A percentile compares a stretch with the other conserved stretches of the same genome.
These are phyloP conservation scores for Naematelia encephala DNA, from an alignment of 768 basidiomycete genomes.

Conservation along the genomic window DNA sequence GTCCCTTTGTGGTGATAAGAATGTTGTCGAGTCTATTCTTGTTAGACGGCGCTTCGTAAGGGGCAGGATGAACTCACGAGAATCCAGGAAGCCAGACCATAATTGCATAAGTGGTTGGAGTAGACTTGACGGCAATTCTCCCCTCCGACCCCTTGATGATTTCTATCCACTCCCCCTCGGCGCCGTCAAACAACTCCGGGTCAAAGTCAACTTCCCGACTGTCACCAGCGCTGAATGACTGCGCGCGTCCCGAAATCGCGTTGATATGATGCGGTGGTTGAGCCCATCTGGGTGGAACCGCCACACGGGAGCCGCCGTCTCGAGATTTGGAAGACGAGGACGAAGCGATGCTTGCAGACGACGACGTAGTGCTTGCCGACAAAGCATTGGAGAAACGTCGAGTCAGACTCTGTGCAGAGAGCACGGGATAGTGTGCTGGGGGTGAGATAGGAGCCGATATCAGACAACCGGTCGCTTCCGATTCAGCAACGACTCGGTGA, in stretches of 20 bases:
- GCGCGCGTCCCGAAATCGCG: constrained; percentile 19
- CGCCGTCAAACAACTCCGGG: constrained; percentile 29
- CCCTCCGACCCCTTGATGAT: constrained; percentile 41
- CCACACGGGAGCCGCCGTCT: background rate
- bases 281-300: constrained; percentile 28
- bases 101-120: constrained; percentile 24
- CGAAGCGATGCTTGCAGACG: constrained; percentile 15
- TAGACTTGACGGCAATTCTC: constrained; percentile 37
- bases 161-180: constrained; percentile 31
- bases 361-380: constrained; percentile 16
- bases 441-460: constrained; percentile 38
- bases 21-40: constrained; percentile 33
- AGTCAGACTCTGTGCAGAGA: constrained; percentile 3
- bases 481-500: constrained; percentile 17
- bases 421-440: constrained; percentile 35
- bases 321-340: background rate
- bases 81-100: constrained; percentile 43
- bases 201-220: constrained; percentile 35
- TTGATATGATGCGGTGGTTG: constrained; percentile 22
- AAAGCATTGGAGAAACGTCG: constrained; percentile 1
- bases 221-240: constrained; percentile 21
- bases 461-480: constrained; percentile 25
- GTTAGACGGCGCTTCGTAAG: background rate
- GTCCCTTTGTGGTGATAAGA: constrained; percentile 26
- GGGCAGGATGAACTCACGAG: constrained; percentile 25